These are phyloP conservation scores for Grigorovia transvaalensis DNA, from an alignment of 805 yeast genomes.

Conservation along the genomic window DNA sequence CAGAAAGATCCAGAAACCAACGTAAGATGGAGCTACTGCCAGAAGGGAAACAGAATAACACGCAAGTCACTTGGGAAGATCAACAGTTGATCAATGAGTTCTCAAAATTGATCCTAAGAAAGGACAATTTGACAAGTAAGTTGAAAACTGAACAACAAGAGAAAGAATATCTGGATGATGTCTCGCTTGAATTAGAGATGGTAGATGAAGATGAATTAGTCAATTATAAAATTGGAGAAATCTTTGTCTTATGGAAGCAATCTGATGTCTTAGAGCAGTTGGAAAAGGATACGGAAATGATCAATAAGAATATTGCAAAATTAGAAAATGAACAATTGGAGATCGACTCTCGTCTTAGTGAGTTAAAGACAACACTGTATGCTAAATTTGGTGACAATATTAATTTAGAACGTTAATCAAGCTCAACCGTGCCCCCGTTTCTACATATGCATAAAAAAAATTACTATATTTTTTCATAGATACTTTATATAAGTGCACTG, in stretches of 20 bases:
- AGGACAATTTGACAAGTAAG: slow-evolving; percentile 45
- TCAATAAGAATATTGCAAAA: slow-evolving; percentile 40
- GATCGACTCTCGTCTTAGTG: slow-evolving; percentile 44
- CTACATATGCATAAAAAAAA: not conserved
- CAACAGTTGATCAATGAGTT: slow-evolving; percentile 85
- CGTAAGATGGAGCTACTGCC: slow-evolving; percentile 27
- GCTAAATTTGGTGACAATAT: slow-evolving; percentile 85
- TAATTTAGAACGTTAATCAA: slow-evolving; percentile 55
- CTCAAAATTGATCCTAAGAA: slow-evolving; percentile 67
- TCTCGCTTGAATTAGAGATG: slow-evolving; percentile 74
- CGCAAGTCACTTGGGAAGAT: slow-evolving; percentile 45
- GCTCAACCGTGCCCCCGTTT: not conserved
- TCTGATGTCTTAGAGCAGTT: slow-evolving; percentile 55
- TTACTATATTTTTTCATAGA: not conserved
- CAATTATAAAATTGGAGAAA: slow-evolving; percentile 73
- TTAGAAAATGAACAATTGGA: slow-evolving; percentile 39
- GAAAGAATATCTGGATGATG: slow-evolving; percentile 82
- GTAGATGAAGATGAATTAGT: slow-evolving; percentile 65
- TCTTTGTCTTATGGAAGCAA: slow-evolving; percentile 60
- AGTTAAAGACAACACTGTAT: slow-evolving; percentile 64
- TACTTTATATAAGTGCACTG: not conserved
- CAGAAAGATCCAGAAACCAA: not conserved
- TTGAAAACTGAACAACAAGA: slow-evolving; percentile 47
- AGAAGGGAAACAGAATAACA: slow-evolving; percentile 33
- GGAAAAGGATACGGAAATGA: slow-evolving; percentile 47